A percentile compares a stretch with the other conserved stretches of the same genome.
Evolutionary conservation across 495 filamentous ascomycete genomes (phyloP).

Genomic region (Bacidia rubella): DNA sequence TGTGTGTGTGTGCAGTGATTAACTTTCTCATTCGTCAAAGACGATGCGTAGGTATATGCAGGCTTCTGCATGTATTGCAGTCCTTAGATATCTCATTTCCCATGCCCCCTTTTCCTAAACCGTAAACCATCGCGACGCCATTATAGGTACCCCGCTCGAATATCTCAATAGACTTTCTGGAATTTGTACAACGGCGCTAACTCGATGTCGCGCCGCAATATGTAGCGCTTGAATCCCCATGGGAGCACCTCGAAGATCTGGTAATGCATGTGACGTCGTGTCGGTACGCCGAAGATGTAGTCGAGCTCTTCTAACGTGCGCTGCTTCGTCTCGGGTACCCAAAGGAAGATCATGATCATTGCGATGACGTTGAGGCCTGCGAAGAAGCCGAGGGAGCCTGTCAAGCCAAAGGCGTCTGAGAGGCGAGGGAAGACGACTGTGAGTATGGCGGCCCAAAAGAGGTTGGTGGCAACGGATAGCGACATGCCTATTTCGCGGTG

Average conservation of each 20-base stretch:
- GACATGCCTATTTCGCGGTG: constrained; percentile 67
- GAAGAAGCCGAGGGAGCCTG: constrained; percentile 45
- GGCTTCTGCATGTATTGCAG: too few relatives aligned
- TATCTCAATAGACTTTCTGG: constrained; percentile 21
- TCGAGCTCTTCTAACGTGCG: constrained; percentile 72
- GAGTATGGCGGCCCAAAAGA: constrained; percentile 62
- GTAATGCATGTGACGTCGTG: constrained; percentile 46
- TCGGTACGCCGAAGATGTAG: constrained; percentile 68
- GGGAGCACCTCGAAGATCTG: constrained; percentile 50
- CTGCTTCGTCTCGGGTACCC: constrained; percentile 68
- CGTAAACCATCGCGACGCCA: neutral
- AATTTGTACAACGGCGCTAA: constrained; percentile 55
- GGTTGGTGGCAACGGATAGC: constrained; percentile 58
- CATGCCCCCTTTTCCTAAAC: constrained; percentile 21
- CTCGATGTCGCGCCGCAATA: constrained; percentile 42
- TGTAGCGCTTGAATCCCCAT: constrained; percentile 55
- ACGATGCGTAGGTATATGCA: too few relatives aligned
- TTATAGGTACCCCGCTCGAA: neutral
- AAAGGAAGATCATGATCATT: constrained; percentile 58
- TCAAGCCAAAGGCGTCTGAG: constrained; percentile 39
- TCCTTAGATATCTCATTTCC: neutral
- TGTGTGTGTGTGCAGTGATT: too few relatives aligned
- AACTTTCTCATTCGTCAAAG: too few relatives aligned
- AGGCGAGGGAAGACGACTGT: constrained; percentile 59
- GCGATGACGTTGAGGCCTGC: constrained; percentile 57